A percentile compares a stretch with the other conserved stretches of the same genome.
Conservation (phyloP, 495 filamentous ascomycete species). For the Penicillium crystallinum region DNA sequence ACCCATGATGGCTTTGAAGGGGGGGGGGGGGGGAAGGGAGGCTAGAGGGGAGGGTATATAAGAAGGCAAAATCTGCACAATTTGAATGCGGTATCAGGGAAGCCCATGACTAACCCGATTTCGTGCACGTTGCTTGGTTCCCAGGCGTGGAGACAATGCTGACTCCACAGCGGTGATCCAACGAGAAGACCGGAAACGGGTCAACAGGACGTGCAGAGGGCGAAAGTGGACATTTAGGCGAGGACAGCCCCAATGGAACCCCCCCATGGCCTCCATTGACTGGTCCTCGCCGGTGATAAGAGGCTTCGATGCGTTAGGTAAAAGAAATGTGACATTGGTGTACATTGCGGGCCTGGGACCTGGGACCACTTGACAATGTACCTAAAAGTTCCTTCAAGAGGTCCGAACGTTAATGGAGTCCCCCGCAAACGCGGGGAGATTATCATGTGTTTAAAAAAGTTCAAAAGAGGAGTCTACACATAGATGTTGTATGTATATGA, state of each 20-base stretch:
- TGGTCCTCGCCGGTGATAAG: no score
- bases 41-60: constrained; percentile 7
- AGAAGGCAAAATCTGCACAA: constrained; percentile 4
- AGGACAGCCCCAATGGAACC: not conserved
- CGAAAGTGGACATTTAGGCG: constrained; percentile 1
- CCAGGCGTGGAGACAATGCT: constrained; percentile 30
- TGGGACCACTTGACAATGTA: no score
- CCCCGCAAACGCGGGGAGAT: constrained; percentile 6
- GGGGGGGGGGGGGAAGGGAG: not conserved
- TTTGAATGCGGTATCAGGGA: constrained; percentile 14
- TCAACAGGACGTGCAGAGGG: not conserved
- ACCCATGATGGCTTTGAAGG: constrained; percentile 17
- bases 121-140: constrained; percentile 4
- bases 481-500: no score
- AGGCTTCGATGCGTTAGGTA: constrained; percentile 23
- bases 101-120: constrained; percentile 12
- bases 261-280: constrained; percentile 1
- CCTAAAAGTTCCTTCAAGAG: no score
- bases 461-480: no score
- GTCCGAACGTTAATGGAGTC: not conserved
- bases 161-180: constrained; percentile 25
- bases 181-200: constrained; percentile 17
- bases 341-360: no score
- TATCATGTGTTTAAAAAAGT: no score
- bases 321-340: constrained; percentile 20